Base-by-base conservation (phyloP, 2,329 filamentous ascomycete genomes). In the Trichoderma sp. region DNA sequence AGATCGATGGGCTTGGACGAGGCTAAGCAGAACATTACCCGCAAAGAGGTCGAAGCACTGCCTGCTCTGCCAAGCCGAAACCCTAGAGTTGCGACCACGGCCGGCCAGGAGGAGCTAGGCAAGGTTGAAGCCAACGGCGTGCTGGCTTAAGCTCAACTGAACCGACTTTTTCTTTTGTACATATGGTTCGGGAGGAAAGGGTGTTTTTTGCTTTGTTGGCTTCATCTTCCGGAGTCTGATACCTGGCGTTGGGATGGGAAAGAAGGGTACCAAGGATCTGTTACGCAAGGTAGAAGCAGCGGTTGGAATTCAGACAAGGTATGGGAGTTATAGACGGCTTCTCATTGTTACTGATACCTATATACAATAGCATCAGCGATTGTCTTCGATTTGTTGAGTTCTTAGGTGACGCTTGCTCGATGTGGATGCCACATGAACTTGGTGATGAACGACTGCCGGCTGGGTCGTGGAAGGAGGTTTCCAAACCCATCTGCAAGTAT, bases 1-100 rank as follows among this genome's bases (percentile, higher is more conserved):
- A 72, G 74, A 48, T 81, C 78, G 10, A 82, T 82, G 80, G 80
- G 80, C 14, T 70, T 82, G 30, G 65, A 67, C 6, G 67, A 73
- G n/a, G 70, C 71, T n/a, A 70, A 71, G 55, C 41, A 70, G n/a
- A 26, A 39, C 1, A 65, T 70, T 0, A 69, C 68, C 4, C 69
- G 69, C 12, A 68, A 71, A 3, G 66, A 74, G 34, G 71, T 72
- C 6, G 54, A 64, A 41, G 65, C 61, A 5, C 47, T 67, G 5
- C 59, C 64, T 45, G 62, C 54, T 17, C 47, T 57, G 21, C 7
- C 54, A 30, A 54, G 24, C 19, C 52, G 56, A 48, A 54, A 44
- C 39, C 45, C 60, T 2, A 43, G 48, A 10, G 43, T 55, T 15
- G 44, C 54, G 21, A 41, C 28, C 39, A 15, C 41, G 19, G 47